Evolutionary conservation across 192 early-diverging fungal species (phyloP), one percentile per base, ranked within the genome.

Genomic region (Pilaira anomala): DNA sequence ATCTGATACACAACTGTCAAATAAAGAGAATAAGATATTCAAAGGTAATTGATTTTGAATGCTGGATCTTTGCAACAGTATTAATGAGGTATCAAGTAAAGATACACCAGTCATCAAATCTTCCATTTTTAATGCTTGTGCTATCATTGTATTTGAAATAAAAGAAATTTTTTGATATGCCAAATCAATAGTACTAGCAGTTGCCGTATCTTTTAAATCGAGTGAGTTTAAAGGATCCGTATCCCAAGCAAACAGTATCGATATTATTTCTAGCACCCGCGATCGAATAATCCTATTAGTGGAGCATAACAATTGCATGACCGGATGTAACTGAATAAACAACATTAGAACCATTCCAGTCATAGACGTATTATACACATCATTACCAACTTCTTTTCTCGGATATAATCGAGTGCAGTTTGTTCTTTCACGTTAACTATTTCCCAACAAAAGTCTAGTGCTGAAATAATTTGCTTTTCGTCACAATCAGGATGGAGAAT

Each of bases 391-490:
- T 71, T 54, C 19, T 64, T 75, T 48, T 70, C 48, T 48, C 64
- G 61, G 1, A 83, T 49, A 52, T 76, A 83, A 22, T 72, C 67
- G 4, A 75, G 18, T 6, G 69, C 55, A n/a, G 59, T 54, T 44
- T 60, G 42, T 18, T 66, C 63, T 28, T 54, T 66, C 6, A 76
- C 40, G 57, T 71, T 66, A 6, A 68, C 69, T 42, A 80, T 52
- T 28, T 59, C 63, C 74, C 75, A 80, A n/a, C 73, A 66, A 44
- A 83, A 70, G 52, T 83, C 79, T 13, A 80, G 65, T 21, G 74
- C 70, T 30, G 78, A 67, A 19, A 80, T 60, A 12, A 76, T 60
- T 8, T 51, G 41, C 36, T 65, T 67, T 19, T 67, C 56, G 44
- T 75, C 73, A 9, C 53, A 56, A 25, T 41, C 39, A 22, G 71